phyloP scores from a whole-genome alignment of 2,329 filamentous ascomycete species.

The Alternaria sp. region DNA sequence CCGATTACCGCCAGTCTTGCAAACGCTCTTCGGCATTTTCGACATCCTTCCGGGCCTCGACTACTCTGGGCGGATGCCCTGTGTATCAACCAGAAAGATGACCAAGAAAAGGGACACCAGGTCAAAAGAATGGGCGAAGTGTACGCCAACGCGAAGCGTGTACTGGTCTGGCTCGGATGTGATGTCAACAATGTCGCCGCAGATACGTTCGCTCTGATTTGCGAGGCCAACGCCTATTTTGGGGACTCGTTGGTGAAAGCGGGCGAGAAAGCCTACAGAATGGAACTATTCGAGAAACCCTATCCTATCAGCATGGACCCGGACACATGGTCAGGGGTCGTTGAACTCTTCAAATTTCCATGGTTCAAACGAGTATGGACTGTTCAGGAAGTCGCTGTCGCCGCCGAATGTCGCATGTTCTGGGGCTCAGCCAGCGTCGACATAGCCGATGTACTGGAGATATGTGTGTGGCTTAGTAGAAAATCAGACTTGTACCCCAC shows the following conservation, averaged over 20 bases:
- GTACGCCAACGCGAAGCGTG: no score
- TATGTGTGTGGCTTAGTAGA: background rate
- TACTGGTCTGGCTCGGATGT: no score
- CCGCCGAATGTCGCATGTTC: background rate
- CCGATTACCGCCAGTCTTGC: no score
- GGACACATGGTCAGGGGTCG: background rate
- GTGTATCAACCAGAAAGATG: no score
- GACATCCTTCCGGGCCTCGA: no score
- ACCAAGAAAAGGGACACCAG: no score
- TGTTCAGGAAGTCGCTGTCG: background rate
- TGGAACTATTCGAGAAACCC: background rate
- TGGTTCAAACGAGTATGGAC: background rate
- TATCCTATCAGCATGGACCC: background rate
- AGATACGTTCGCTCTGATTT: no score
- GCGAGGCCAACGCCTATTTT: no score
- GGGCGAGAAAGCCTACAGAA: fast-evolving
- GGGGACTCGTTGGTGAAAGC: background rate
- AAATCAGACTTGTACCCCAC: fast-evolving
- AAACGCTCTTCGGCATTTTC: fast-evolving
- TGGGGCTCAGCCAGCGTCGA: background rate
- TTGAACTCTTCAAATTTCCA: fast-evolving
- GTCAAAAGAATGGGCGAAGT: no score
- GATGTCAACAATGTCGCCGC: no score
- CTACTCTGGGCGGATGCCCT: no score
- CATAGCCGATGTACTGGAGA: background rate